Evolutionary conservation across 1,284 basidiomycete species (phyloP).

Genomic region (Heterobasidion occidentale): DNA sequence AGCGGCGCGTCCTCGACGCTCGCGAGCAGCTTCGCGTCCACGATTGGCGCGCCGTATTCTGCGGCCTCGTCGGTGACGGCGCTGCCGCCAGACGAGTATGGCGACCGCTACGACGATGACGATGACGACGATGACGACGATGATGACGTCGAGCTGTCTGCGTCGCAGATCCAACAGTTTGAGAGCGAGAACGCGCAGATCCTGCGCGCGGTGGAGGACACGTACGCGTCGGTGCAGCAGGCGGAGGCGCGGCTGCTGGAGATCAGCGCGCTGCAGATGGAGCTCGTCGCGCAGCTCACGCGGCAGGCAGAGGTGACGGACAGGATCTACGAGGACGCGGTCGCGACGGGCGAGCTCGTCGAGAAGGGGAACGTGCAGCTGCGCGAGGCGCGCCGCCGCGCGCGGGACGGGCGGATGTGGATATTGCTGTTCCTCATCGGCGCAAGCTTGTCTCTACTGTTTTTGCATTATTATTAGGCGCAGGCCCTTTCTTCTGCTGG

Average conservation of each 20-base stretch:
- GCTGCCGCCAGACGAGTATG: slow-evolving; percentile 14
- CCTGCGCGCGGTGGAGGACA: slow-evolving; percentile 74
- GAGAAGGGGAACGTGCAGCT: slow-evolving; percentile 85
- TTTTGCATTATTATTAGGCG: slow-evolving; percentile 73
- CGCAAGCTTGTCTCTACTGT: slow-evolving; percentile 78
- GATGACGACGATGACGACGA: slow-evolving; percentile 51
- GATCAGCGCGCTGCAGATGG: slow-evolving; percentile 85
- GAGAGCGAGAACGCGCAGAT: slow-evolving; percentile 86
- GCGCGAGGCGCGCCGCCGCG: slow-evolving; percentile 73
- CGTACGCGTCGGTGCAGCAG: slow-evolving; percentile 78
- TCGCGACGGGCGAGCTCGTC: slow-evolving; percentile 75
- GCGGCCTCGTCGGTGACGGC: neutral
- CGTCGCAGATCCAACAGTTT: slow-evolving; percentile 85
- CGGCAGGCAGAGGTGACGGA: slow-evolving; percentile 87
- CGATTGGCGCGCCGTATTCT: slow-evolving; percentile 41
- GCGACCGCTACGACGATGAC: slow-evolving; percentile 38
- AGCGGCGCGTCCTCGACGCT: slow-evolving; percentile 52
- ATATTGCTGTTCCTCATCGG: slow-evolving; percentile 83
- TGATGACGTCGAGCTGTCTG: slow-evolving; percentile 68
- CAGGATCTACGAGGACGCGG: slow-evolving; percentile 83
- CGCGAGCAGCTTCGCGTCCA: slow-evolving; percentile 53
- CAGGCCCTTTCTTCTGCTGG: neutral
- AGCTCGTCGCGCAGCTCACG: slow-evolving; percentile 80
- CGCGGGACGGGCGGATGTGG: slow-evolving; percentile 77
- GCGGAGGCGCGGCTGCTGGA: slow-evolving; percentile 85